Evolutionary conservation across 202 grass and related monocot species (phyloP), one percentile per base, ranked within the genome.

Genomic region (Setaria viridis): DNA sequence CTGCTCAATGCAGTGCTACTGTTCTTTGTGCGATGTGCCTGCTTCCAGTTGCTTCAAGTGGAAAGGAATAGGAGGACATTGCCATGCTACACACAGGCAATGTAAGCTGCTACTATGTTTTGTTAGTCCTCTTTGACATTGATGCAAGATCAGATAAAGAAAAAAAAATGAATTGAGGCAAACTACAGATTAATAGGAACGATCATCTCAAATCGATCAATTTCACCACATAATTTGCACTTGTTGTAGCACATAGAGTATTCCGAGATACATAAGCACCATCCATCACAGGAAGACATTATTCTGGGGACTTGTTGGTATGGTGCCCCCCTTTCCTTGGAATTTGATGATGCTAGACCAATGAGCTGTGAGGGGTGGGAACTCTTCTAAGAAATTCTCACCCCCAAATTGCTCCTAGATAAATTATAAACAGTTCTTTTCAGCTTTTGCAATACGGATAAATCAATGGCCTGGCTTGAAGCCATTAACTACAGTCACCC

Each of bases 391-490:
- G 65, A 90, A 88, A 88, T 92, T 91, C 58, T 62, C 80, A 78
- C 78, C 74, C 73, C 82, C 72, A 13, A 85, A 16, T 57, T 68
- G 76, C 79, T 79, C 56, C 54, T 47, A 77, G 57, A 78, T 74
- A 83, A 87, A 87, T 84, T 64, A 77, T 84, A 84, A 71, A 86
- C 79, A 76, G 74, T 83, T 73, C 32, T 64, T 64, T 88, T 30
- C 39, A 78, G 58, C 41, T 80, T 48, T 60, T 87, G 54, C 56
- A 55, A 42, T 74, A 54, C 19, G 21, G 54, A 87, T 91, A 82
- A 96, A 91, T 99, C 90, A 97, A 84, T 90, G 83, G 70, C 62
- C 72, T 82, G 54, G 85, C 82, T 83, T 96, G 71, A 92, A 88
- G 51, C 97, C 94, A 69, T 96, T 99, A 81, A 89, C 85, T 57